Conservation (phyloP, 2,329 filamentous ascomycete species). For the Helminthosporium solani region DNA sequence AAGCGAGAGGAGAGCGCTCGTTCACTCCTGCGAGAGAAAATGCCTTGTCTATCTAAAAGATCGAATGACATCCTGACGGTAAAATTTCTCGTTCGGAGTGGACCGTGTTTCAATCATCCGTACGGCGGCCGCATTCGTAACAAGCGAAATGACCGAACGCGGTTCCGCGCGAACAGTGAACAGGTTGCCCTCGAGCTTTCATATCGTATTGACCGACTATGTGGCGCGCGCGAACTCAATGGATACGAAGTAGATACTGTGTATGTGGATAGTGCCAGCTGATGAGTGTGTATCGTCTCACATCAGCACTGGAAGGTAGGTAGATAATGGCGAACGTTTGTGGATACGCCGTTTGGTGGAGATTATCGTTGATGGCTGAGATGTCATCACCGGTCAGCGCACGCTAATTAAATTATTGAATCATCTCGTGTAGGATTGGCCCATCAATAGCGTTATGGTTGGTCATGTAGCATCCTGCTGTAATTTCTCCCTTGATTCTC, state of each 20-base stretch:
- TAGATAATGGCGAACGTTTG: not conserved
- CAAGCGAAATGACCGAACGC: not conserved
- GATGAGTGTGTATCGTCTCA: not conserved
- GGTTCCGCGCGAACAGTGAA: not conserved
- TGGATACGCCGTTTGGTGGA: not conserved
- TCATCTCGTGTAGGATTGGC: no score
- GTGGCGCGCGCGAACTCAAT: not conserved
- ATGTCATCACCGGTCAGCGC: no score
- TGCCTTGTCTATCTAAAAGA: not conserved
- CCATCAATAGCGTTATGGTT: no score
- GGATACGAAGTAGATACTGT: no score
- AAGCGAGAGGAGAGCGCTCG: no score
- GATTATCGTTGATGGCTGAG: no score
- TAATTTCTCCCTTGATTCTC: no score
- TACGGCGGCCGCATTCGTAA: not conserved
- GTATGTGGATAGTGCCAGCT: not conserved
- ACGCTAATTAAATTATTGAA: no score
- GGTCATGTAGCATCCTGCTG: no score
- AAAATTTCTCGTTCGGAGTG: not conserved
- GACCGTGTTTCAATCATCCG: not conserved
- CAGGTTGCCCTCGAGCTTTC: not conserved
- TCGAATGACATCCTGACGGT: not conserved
- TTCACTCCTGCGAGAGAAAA: not conserved
- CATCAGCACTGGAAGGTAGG: not conserved
- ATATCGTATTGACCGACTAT: not conserved